Base-by-base conservation (phyloP, 306 rosid species). In the Elaeagnus macrophylla region DNA sequence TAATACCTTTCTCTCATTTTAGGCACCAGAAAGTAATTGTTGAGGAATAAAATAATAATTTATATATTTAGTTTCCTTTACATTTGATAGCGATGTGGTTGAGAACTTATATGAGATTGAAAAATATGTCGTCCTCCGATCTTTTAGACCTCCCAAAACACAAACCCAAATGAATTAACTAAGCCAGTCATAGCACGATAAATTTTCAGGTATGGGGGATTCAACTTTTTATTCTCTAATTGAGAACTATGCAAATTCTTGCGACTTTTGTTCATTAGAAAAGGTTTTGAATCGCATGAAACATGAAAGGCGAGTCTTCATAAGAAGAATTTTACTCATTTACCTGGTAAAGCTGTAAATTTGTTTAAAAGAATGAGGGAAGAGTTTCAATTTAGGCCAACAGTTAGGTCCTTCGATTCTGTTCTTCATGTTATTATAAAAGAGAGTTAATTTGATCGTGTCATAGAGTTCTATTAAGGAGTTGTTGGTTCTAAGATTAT, bases 371-470 rank as follows among this genome's bases (percentile, higher is more conserved):
- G 82, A 76, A 91, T 91, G 97, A 62, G 45, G 51, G 51, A n/a
- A 62, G 91, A 86, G 35, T 86, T 86, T 75, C 89, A 58, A 32
- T 91, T 86, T 54, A 84, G 66, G 69, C 83, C 74, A 65, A 86
- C 88, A 17, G 85, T 86, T 25, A 81, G 71, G 56, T 86, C 97
- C 0, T 82, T 91, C 48, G 86, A 91, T 69, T 86, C 95, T 16
- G 97, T 91, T 69, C 96, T 91, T 56, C 86, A 84, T 72, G 86
- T 91, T 52, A 57, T 91, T 64, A 64, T 91, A 60, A 79, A 71
- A 51, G 87, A 76, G 62, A 76, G 86, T 49, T 40, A 65, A 52
- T 86, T 75, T 48, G 39, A 74, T 48, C 68, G 35, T 36, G 94
- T 83, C 0, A 65, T 82, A 38, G 84, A 78, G 52, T 86, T 86